A percentile compares a stretch with the other conserved stretches of the same genome.
These are phyloP conservation scores for Lepidium africanum DNA, from an alignment of 345 rosid genomes.

Conservation along the genomic window DNA sequence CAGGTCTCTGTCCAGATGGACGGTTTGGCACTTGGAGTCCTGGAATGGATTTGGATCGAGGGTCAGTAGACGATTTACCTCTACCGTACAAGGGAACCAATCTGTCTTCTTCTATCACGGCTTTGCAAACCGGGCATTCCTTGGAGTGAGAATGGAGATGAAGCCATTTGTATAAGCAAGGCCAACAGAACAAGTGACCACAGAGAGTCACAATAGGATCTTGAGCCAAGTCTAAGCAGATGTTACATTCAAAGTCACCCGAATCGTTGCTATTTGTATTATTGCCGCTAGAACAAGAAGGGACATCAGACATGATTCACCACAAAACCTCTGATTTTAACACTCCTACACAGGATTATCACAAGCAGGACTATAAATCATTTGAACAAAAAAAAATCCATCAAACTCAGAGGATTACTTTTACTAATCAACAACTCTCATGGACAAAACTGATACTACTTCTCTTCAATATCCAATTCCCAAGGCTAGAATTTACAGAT, in stretches of 20 bases:
- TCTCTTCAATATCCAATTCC: neutral
- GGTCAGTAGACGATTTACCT: slow-evolving; percentile 78
- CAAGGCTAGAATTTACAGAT: neutral
- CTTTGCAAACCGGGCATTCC: slow-evolving; percentile 97
- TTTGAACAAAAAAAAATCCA: neutral
- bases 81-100: slow-evolving; percentile 94
- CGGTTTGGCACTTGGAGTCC: slow-evolving; percentile 81
- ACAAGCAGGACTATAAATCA: neutral
- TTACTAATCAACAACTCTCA: neutral
- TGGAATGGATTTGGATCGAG: slow-evolving; percentile 79
- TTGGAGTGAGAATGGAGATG: slow-evolving; percentile 62
- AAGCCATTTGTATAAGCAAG: slow-evolving; percentile 99
- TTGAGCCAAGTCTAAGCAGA: slow-evolving; percentile 97
- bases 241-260: slow-evolving; percentile 90
- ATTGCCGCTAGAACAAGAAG: slow-evolving; percentile 47
- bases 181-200: slow-evolving; percentile 99
- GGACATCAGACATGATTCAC: slow-evolving; percentile 62
- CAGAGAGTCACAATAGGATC: slow-evolving; percentile 97
- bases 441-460: neutral
- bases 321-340: slow-evolving; percentile 34
- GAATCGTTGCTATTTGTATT: slow-evolving; percentile 54
- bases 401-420: neutral
- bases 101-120: slow-evolving; percentile 74
- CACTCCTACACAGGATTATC: slow-evolving; percentile 10
- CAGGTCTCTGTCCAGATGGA: slow-evolving; percentile 96